These are phyloP conservation scores for Castanospermum australe DNA, from an alignment of 306 rosid genomes.

Conservation along the genomic window DNA sequence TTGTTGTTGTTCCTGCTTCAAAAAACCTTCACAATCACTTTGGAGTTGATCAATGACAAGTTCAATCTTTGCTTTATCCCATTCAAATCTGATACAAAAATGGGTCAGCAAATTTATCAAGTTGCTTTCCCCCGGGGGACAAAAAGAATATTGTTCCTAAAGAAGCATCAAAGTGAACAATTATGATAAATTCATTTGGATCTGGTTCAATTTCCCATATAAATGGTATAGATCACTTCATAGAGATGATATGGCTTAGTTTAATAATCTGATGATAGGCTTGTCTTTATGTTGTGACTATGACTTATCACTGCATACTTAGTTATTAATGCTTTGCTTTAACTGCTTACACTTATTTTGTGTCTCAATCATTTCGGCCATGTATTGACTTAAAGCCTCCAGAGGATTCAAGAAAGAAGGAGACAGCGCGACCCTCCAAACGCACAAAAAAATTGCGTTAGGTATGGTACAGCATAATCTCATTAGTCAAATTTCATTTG, in stretches of 20 bases:
- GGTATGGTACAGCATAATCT: slow-evolving; percentile 15
- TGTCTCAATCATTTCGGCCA: slow-evolving; percentile 69
- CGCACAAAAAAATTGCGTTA: slow-evolving; percentile 65
- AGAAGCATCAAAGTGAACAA: neutral
- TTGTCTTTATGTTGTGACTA: neutral
- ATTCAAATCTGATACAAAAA: neutral
- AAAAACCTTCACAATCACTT: neutral
- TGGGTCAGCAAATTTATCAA: neutral
- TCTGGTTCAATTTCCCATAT: neutral
- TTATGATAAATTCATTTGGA: neutral
- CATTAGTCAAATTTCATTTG: neutral
- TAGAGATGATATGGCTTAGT: neutral
- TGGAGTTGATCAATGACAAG: neutral
- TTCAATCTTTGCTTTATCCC: neutral
- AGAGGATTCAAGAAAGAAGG: slow-evolving; percentile 71
- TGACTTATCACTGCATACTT: neutral
- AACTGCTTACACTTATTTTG: neutral
- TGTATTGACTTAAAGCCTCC: slow-evolving; percentile 63
- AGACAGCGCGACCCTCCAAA: slow-evolving; percentile 62
- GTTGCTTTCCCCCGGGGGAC: too few relatives aligned
- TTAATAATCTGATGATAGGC: neutral
- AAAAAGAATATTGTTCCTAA: neutral
- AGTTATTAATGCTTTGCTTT: slow-evolving; percentile 14
- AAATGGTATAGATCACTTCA: neutral
- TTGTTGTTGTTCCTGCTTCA: neutral